These are phyloP conservation scores for Lactarius tabidus DNA, from an alignment of 768 basidiomycete species.

Conservation along the genomic window DNA sequence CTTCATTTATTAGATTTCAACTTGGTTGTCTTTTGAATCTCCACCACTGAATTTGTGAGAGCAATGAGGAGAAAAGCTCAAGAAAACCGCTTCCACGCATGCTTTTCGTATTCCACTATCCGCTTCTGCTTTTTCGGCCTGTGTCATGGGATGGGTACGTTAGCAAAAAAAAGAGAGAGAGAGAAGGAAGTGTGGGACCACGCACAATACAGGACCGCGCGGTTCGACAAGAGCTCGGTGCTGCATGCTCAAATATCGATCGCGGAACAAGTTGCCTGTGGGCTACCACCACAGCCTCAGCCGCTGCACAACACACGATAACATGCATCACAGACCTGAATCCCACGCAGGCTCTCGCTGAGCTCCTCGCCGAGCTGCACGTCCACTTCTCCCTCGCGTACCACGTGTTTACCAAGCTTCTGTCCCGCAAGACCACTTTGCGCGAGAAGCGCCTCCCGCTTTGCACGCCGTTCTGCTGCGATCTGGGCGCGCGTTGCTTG, in stretches of 20 bases:
- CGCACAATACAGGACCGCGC: constrained; percentile 71
- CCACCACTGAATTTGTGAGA: neutral
- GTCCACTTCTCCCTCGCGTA: constrained; percentile 63
- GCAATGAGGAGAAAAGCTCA: constrained; percentile 7
- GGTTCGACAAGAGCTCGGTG: constrained; percentile 86
- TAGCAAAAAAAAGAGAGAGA: too few species aligned
- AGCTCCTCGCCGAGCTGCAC: constrained; percentile 92
- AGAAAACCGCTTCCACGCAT: constrained; percentile 71
- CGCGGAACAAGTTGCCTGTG: constrained; percentile 90
- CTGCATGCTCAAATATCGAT: constrained; percentile 83
- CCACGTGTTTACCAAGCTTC: constrained; percentile 74
- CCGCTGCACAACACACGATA: neutral
- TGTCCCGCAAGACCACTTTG: constrained; percentile 64
- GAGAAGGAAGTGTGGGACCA: constrained; percentile 20
- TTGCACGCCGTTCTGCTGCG: constrained; percentile 39
- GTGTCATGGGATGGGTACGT: constrained; percentile 4
- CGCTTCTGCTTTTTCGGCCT: constrained; percentile 54
- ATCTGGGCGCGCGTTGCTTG: constrained; percentile 39
- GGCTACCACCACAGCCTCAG: constrained; percentile 47
- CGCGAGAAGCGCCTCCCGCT: constrained; percentile 47
- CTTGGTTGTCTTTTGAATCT: neutral
- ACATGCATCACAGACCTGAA: constrained; percentile 58
- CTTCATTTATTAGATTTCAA: neutral
- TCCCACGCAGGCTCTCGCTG: constrained; percentile 72
- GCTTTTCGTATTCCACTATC: constrained; percentile 69